Evolutionary conservation across 495 filamentous ascomycete genomes (phyloP).

Genomic region (Daldinia bambusicola): DNA sequence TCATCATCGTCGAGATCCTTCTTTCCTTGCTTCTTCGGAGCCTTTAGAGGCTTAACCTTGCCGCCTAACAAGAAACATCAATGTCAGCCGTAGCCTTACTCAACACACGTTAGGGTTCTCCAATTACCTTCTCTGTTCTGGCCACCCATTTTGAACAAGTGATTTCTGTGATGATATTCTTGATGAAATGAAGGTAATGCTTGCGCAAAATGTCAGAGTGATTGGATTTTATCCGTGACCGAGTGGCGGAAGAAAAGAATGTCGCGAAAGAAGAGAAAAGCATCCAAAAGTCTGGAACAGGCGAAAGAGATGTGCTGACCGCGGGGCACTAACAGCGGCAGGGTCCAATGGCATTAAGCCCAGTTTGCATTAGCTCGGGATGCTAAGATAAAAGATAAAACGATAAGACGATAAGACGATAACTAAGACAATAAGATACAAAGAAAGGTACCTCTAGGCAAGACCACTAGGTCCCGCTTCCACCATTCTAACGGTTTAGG

Average conservation of each 20-base stretch:
- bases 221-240: conserved; percentile 22
- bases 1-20: conserved; percentile 83
- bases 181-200: not conserved
- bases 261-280: conserved; percentile 22
- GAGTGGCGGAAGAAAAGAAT: conserved; percentile 28
- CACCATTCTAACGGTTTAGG: too few relatives aligned
- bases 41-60: conserved; percentile 87
- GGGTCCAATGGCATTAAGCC: not conserved
- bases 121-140: conserved; percentile 71
- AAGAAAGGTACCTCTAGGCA: too few relatives aligned
- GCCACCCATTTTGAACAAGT: conserved; percentile 67
- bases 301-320: conserved; percentile 19
- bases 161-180: not conserved
- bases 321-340: conserved; percentile 22
- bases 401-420: too few relatives aligned
- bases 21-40: conserved; percentile 74
- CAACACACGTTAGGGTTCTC: not conserved
- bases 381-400: too few relatives aligned
- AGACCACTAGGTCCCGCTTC: too few relatives aligned
- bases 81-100: conserved; percentile 24
- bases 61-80: conserved; percentile 65
- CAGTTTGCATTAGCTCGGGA: not conserved
- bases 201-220: conserved; percentile 21
- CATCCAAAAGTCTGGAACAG: conserved; percentile 17
- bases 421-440: too few relatives aligned